These are phyloP conservation scores for Ailanthus altissimus DNA, from an alignment of 345 rosid genomes.

Conservation along the genomic window DNA sequence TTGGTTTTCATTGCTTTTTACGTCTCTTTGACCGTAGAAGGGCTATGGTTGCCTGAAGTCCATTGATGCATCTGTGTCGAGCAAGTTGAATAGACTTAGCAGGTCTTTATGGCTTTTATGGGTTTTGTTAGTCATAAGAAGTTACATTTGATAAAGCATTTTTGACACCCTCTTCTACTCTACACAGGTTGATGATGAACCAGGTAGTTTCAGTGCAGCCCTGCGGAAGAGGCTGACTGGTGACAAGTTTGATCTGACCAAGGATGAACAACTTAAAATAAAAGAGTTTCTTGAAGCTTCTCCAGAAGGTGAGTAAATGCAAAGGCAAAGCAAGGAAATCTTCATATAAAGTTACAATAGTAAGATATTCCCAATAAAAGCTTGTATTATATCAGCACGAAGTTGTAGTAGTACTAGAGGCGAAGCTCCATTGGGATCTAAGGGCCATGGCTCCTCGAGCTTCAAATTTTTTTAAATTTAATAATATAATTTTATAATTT, in stretches of 20 bases:
- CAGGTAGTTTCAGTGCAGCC: conserved; percentile 37
- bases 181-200: conserved; percentile 57
- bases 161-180: background rate
- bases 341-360: conserved; percentile 14
- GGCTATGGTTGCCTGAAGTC: background rate
- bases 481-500: too few relatives aligned
- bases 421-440: too few relatives aligned
- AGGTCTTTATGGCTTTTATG: background rate
- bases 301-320: conserved; percentile 40
- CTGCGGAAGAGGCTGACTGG: conserved; percentile 51
- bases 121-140: background rate
- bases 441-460: too few relatives aligned
- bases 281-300: conserved; percentile 59
- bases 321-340: background rate
- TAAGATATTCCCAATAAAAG: conserved; percentile 1
- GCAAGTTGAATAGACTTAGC: background rate
- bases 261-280: conserved; percentile 56
- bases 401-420: background rate
- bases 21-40: background rate
- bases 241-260: conserved; percentile 63
- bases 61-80: background rate
- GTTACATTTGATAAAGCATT: background rate
- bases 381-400: conserved; percentile 3
- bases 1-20: background rate
- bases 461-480: too few relatives aligned